Base-by-base conservation (phyloP, 2,329 filamentous ascomycete genomes). In the Graphilbum sp. region DNA sequence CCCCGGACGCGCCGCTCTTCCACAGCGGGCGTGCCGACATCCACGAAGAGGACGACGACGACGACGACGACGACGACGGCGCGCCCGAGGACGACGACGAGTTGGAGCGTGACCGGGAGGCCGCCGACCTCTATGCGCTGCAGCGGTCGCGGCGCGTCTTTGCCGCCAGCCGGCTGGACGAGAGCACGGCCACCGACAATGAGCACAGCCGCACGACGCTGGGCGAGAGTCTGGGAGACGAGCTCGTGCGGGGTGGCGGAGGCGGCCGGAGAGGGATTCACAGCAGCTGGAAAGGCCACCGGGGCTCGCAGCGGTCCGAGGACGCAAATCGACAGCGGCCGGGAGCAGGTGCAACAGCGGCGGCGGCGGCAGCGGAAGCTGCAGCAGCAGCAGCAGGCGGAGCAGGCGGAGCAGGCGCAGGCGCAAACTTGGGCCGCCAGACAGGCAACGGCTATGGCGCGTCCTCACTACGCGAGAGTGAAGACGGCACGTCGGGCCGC, bases 71-170 rank as follows among this genome's bases (percentile, higher is more conserved):
- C 19, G 45, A 41, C 21, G 85, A 92, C 52, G 90, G 92, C 46
- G 76, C 81, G 43, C 86, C 94, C 57, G 84, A 92, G 51, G 84
- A 92, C 52, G 87, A 95, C 45, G 88, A 96, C 44, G 87, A 90
- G 54, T 80, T 84, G 49, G 86, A 94, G 57, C 78, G 84, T 49
- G 83, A 92, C 49, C 67, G 86, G 38, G 88, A 96, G 53, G 83
- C 88, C 25, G 86, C 86, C n/a, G 90, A 96, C 58, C 77, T 90
- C 47, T 92, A 87, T 58, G 88, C 88, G 6, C 64, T 98, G 41
- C 87, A 96, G 57, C 72, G 80, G 48, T 96, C 88, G 46, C 73
- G 90, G 48, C 73, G 87, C 34, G 83, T 94, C 41, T 88, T 95
- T 52, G 84, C 85, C 13, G 77, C 79, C 13, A 85, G 81, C 56